Conservation (phyloP, 805 yeast genomes). For the Saccharomycopsis babjevae region DNA sequence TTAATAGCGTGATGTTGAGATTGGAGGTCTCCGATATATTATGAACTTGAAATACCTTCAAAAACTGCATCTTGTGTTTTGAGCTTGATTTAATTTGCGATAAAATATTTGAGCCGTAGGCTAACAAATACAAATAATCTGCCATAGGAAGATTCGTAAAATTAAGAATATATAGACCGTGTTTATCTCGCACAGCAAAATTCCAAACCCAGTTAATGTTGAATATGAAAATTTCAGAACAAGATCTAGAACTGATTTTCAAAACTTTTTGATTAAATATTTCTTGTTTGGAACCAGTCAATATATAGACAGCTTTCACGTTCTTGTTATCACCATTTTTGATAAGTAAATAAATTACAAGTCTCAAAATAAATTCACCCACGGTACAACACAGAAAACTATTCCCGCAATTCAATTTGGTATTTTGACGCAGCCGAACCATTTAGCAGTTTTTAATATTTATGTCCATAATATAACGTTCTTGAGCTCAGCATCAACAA, state of each 20-base stretch:
- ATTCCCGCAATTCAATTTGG: background rate
- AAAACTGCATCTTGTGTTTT: background rate
- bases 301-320: background rate
- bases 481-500: too few relatives aligned
- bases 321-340: slow-evolving; percentile 2
- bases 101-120: background rate
- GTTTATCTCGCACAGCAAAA: background rate
- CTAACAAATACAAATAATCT: background rate
- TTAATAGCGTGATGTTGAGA: background rate
- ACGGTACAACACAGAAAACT: background rate
- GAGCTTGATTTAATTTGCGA: background rate
- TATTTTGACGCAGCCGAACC: background rate
- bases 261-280: background rate
- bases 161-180: slow-evolving; percentile 1
- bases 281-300: background rate
- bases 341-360: background rate
- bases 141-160: background rate
- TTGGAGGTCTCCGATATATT: background rate
- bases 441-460: background rate
- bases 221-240: background rate
- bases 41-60: slow-evolving; percentile 3
- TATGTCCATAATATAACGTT: too few relatives aligned
- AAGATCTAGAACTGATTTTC: background rate
- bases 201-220: slow-evolving; percentile 5
- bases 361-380: slow-evolving; percentile 3